A percentile compares a stretch with the other conserved stretches of the same genome.
These are phyloP conservation scores for Vigna mungo DNA, from an alignment of 306 rosid genomes.

Conservation along the genomic window DNA sequence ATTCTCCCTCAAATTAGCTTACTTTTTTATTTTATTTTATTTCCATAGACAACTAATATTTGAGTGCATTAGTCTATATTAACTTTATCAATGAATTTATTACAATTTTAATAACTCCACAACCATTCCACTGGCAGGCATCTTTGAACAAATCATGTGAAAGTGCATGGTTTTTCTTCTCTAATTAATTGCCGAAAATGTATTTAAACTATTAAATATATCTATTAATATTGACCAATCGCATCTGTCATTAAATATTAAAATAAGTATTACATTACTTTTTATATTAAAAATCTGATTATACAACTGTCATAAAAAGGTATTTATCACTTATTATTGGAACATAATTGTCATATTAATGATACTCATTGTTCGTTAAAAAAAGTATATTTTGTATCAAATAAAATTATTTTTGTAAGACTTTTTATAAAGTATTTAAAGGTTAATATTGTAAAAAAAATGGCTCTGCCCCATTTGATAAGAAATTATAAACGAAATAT, in stretches of 20 bases:
- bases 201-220: not conserved
- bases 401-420: not conserved
- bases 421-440: not conserved
- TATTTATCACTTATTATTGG: too few species aligned
- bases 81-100: too few species aligned
- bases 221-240: too few species aligned
- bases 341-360: too few species aligned
- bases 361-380: too few species aligned
- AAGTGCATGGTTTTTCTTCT: not conserved
- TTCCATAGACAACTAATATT: conserved; percentile 39
- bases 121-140: not conserved
- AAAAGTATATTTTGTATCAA: not conserved
- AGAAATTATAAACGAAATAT: conserved; percentile 8
- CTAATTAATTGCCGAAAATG: conserved; percentile 1
- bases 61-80: conserved; percentile 42
- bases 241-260: not conserved
- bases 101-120: too few species aligned
- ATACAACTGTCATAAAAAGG: too few species aligned
- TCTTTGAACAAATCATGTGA: not conserved
- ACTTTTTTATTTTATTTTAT: too few species aligned
- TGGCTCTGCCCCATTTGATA: not conserved
- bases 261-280: not conserved
- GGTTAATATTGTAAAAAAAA: not conserved
- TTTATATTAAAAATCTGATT: too few species aligned
- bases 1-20: too few species aligned